Base-by-base conservation (phyloP, 805 yeast genomes). In the Ogataea degrootiae region DNA sequence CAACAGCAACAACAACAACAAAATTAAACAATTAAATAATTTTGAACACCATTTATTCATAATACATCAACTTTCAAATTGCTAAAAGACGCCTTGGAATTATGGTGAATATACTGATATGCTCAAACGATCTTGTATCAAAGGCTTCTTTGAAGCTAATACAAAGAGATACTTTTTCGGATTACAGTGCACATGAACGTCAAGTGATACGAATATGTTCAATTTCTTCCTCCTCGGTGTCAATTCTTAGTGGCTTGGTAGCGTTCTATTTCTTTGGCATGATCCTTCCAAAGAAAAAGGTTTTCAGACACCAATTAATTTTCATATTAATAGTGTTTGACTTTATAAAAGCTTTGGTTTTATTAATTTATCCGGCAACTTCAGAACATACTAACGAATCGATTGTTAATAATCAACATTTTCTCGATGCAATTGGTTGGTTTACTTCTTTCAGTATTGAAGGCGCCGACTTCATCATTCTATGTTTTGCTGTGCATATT, bases 401-500 rank as follows among this genome's bases (percentile, higher is more conserved):
- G 1, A 45, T 53, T 3, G 46, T 42, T 15, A 14, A 23, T 1
- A 57, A 55, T 46, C 31, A 26, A 2, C 64, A 62, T 31, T 79
- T 85, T 59, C 79, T 83, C 56, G 79, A 82, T 58, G 77, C 80
- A 5, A 75, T 85, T 34, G 96, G 96, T 2, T 89, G 86, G 72
- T 82, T 87, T 65, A 85, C 96, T 1, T 87, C 91, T 3, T 73
- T 82, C 37, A 75, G 88, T 21, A 84, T 86, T 14, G 95, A 87
- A 65, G 96, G 96, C 19, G 89, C 91, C 1, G 97, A 90, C 65
- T 60, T 88, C 34, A 90, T 94, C 16, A 90, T 89, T 44, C 69
- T 88, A 33, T 75, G 84, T 34, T 85, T 90, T 67, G 96, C 97
- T 1, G 66, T 89, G 15, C 96, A 90, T 66, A 85, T 92, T 9